Conservation (phyloP, 768 basidiomycete genomes). For the Scleroderma citrinum region DNA sequence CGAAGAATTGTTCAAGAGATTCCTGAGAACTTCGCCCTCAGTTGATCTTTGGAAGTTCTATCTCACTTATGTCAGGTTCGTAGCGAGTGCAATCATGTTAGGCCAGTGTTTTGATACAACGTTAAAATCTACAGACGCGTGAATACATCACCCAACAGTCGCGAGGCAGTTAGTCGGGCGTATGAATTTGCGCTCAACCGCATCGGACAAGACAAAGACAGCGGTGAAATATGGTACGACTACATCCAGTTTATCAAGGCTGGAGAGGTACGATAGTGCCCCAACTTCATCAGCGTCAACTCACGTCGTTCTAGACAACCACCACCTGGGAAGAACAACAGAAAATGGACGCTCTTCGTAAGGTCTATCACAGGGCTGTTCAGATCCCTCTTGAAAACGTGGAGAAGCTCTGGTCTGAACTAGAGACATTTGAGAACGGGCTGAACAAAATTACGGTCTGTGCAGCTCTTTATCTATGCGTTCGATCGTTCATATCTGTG, state of each 20-base stretch:
- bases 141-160: slow-evolving; percentile 58
- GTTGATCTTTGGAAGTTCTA: slow-evolving; percentile 94
- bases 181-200: slow-evolving; percentile 91
- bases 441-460: slow-evolving; percentile 82
- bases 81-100: slow-evolving; percentile 16
- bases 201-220: slow-evolving; percentile 88
- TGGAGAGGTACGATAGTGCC: slow-evolving; percentile 54
- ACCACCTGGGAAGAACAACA: slow-evolving; percentile 96
- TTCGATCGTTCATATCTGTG: slow-evolving; percentile 7
- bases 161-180: slow-evolving; percentile 77
- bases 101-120: neutral
- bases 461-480: neutral
- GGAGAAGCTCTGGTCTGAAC: slow-evolving; percentile 89
- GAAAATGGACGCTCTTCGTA: slow-evolving; percentile 89
- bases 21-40: slow-evolving; percentile 76
- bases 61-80: slow-evolving; percentile 85
- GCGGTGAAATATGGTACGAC: slow-evolving; percentile 89
- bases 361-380: slow-evolving; percentile 89
- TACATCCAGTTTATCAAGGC: slow-evolving; percentile 86
- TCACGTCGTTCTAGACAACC: slow-evolving; percentile 39
- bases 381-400: slow-evolving; percentile 93
- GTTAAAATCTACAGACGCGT: slow-evolving; percentile 46
- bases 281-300: neutral
- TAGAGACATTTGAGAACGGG: slow-evolving; percentile 84
- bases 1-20: slow-evolving; percentile 85